Base-by-base conservation (phyloP, 768 basidiomycete species). In the Agrocybe pediades region DNA sequence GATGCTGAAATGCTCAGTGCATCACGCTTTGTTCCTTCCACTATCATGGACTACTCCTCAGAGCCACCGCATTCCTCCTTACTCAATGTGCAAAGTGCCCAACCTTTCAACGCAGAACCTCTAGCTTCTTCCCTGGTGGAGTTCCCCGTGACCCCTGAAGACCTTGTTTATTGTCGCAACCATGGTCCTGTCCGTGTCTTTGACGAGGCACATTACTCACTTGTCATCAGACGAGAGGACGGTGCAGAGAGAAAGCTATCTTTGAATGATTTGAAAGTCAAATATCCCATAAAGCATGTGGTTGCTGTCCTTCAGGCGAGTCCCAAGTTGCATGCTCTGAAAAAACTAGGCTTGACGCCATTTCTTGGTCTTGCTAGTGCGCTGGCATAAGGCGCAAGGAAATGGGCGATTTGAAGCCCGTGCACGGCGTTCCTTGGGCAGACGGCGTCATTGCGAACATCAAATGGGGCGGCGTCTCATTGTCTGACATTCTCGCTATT, bases 61-160 rank as follows among this genome's bases (percentile, higher is more conserved):
- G 83, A 86, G 71, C 81, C 80, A 7, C 54, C 66, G 0, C 82
- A 80, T 60, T 83, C 82, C 20, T 58, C 75, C 11, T 66, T 74
- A 9, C 74, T 85, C 24, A 57, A 71, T 43, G 66, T 83, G 9
- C 77, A 80, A 56, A 74, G 61, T 13, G 61, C 72, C 6, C 61
- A 77, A 7, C 88, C 88, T 2, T 84, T 82, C 72, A 90, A 90
- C 62, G 87, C 88, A 16, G 88, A 92, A 57, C 84, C 88, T 0
- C 69, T 74, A 1, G 76, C 77, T 5, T 65, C 75, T 30, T 75
- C 78, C 16, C 75, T 90, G 11, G 77, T 83, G 17, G 80, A 85
- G 59, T 84, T 84, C 61, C 64, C 76, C 6, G 54, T 81, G 52
- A 90, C 88, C 0, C 87, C 88, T 1, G 77, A 80, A 48, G 78